Evolutionary conservation across 2,329 filamentous ascomycete genomes (phyloP).

Genomic region (Graphilbum fragrans): DNA sequence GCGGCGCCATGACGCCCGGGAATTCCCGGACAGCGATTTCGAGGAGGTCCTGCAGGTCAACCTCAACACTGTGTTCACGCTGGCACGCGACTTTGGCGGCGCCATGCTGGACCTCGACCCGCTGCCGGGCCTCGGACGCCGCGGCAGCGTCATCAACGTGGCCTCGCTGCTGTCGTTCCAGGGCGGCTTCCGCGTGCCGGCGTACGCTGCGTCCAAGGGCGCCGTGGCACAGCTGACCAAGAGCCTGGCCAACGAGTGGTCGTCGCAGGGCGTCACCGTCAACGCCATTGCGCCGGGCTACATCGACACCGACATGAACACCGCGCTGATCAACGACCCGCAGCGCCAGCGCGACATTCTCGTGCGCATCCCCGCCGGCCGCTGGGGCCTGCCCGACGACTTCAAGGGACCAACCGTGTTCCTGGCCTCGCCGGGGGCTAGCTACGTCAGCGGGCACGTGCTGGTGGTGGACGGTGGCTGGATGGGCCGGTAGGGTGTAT

Average conservation of each 20-base stretch:
- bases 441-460: constrained; percentile 72
- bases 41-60: constrained; percentile 77
- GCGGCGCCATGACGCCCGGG: constrained; percentile 59
- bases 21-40: constrained; percentile 69
- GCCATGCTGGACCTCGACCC: constrained; percentile 57
- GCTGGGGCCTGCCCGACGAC: constrained; percentile 76
- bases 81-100: constrained; percentile 65
- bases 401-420: constrained; percentile 77
- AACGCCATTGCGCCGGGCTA: constrained; percentile 88
- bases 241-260: constrained; percentile 79
- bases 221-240: constrained; percentile 78
- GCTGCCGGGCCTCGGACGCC: constrained; percentile 35
- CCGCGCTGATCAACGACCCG: constrained; percentile 62
- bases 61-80: constrained; percentile 66
- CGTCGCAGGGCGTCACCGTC: constrained; percentile 63
- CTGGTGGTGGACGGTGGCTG: constrained; percentile 81
- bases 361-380: constrained; percentile 67
- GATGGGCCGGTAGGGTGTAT: constrained; percentile 61
- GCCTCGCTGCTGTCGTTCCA: constrained; percentile 73
- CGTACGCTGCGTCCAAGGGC: constrained; percentile 78
- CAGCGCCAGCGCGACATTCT: constrained; percentile 62
- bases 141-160: constrained; percentile 72
- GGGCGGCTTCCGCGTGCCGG: constrained; percentile 77
- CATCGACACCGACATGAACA: constrained; percentile 91
- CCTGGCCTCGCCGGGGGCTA: constrained; percentile 63